Conservation (phyloP, 2,329 filamentous ascomycete genomes). For the Stachybotrys chartarum region DNA sequence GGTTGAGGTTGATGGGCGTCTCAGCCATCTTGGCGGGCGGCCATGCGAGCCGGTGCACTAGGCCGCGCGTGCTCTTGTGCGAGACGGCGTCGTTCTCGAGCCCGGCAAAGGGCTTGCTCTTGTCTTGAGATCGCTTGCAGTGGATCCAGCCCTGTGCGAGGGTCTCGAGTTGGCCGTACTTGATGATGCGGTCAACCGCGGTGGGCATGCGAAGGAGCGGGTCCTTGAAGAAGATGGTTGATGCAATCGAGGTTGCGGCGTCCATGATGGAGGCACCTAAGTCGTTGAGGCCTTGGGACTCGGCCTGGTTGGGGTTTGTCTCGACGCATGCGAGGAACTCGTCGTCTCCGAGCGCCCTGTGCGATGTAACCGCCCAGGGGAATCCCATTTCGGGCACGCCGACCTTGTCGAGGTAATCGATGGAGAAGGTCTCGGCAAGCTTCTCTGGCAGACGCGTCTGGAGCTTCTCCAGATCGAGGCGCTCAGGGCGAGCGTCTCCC, state of each 20-base stretch:
- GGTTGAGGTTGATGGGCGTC: not conserved
- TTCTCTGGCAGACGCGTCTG: not conserved
- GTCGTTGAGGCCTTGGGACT: not conserved
- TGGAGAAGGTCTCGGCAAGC: conserved; percentile 2
- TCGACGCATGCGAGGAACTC: conserved; percentile 2
- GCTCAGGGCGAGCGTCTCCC: not conserved
- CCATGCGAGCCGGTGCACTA: conserved; percentile 6
- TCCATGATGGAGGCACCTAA: conserved; percentile 3
- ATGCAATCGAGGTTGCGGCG: conserved; percentile 3
- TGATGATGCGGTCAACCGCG: not conserved
- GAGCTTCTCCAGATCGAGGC: not conserved
- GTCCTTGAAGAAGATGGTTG: conserved; percentile 1
- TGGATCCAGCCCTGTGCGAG: not conserved
- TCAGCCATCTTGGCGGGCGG: not conserved
- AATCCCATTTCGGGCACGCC: conserved; percentile 4
- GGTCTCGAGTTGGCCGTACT: not conserved
- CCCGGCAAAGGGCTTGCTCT: conserved; percentile 2
- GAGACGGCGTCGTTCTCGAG: not conserved
- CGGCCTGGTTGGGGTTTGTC: too few species aligned
- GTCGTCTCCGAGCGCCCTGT: conserved; percentile 3
- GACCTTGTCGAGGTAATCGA: conserved; percentile 3
- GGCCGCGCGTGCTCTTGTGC: conserved; percentile 1
- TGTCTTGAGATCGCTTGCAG: not conserved
- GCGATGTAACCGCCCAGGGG: conserved; percentile 3
- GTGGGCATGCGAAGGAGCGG: conserved; percentile 1